Evolutionary conservation across 441 rosid genomes (phyloP), one percentile per base, ranked within the genome.

Genomic region (Aquilaria agallochum): DNA sequence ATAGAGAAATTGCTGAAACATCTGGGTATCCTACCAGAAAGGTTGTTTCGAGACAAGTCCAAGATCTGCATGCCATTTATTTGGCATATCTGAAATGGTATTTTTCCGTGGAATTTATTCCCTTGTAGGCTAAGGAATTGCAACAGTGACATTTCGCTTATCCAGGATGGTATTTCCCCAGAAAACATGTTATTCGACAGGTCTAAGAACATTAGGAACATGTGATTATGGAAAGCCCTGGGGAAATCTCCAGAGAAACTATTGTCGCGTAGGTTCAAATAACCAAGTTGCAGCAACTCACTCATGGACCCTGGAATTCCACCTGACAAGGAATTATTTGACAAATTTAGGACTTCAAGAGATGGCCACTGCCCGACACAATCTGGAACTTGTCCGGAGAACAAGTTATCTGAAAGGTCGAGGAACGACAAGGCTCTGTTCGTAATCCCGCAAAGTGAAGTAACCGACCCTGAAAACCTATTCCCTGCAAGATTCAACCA

Each of bases 41-140:
- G 30, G 9, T 0, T 30, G 46, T 62, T 64, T 1, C 50, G 0
- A 34, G 69, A 72, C 15, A 67, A 58, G 62, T 72, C 76, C 40
- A 72, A 49, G 32, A 72, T 31, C 34, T n/a, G 59, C 32, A 72
- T 55, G 3, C 44, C 5, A 11, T n/a, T 13, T 32, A 63, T 9
- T 27, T n/a, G 34, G n/a, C 74, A 66, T 0, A 63, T 2, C 1
- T 59, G 15, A 5, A 11, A 0, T 0, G 64, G 55, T 11, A 74
- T 67, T n/a, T 13, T 63, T 50, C 78, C 75, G 27, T 42, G 5
- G 54, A 74, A 67, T n/a, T 33, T 4, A 44, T 74, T 74, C 4
- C 55, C 64, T 7, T 27, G 45, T 14, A 72, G 56, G 11, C 50
- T 57, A 5, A 57, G 6, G 30, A 72, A 47, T 0, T 53, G 32